phyloP scores from a whole-genome alignment of 345 rosid genomes.

The Capsella bursapastoris region DNA sequence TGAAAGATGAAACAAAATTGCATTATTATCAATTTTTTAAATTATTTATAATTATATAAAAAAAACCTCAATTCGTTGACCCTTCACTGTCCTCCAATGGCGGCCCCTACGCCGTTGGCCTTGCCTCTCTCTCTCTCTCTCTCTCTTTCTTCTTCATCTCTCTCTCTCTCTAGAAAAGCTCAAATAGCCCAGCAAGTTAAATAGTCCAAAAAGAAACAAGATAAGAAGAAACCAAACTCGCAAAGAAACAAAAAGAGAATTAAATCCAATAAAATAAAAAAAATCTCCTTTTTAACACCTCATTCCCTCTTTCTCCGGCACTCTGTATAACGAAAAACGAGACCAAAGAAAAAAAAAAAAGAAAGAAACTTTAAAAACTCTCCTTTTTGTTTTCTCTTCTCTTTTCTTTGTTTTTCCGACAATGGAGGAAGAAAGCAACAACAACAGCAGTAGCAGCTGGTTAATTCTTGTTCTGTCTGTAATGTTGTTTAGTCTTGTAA shows the following conservation, averaged over 20 bases:
- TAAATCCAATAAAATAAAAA: slow-evolving; percentile 19
- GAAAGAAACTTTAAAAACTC: slow-evolving; percentile 28
- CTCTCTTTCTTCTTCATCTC: slow-evolving; percentile 8
- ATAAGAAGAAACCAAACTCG: slow-evolving; percentile 45
- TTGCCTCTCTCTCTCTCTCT: slow-evolving; percentile 47
- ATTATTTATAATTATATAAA: background rate
- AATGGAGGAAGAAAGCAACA: slow-evolving; percentile 42
- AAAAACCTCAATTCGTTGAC: slow-evolving; percentile 69
- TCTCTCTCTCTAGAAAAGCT: slow-evolving; percentile 47
- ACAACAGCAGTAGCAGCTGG: slow-evolving; percentile 30
- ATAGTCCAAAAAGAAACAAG: slow-evolving; percentile 53
- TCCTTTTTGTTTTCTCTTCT: slow-evolving; percentile 10
- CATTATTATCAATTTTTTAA: slow-evolving; percentile 25
- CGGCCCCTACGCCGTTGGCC: slow-evolving; percentile 99
- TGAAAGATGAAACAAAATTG: slow-evolving; percentile 28
- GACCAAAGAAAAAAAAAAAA: slow-evolving; percentile 31
- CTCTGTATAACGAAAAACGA: slow-evolving; percentile 44
- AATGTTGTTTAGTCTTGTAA: slow-evolving; percentile 43
- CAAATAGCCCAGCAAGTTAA: slow-evolving; percentile 46
- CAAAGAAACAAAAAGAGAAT: slow-evolving; percentile 40
- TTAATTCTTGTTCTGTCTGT: slow-evolving; percentile 45
- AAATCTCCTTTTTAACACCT: slow-evolving; percentile 42
- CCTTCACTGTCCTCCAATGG: slow-evolving; percentile 77
- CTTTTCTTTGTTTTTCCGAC: slow-evolving; percentile 12
- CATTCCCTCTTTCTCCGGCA: slow-evolving; percentile 52